A percentile compares a stretch with the other conserved stretches of the same genome.
Conservation (phyloP, 2,329 filamentous ascomycete species). For the Epichloe hybrida region DNA sequence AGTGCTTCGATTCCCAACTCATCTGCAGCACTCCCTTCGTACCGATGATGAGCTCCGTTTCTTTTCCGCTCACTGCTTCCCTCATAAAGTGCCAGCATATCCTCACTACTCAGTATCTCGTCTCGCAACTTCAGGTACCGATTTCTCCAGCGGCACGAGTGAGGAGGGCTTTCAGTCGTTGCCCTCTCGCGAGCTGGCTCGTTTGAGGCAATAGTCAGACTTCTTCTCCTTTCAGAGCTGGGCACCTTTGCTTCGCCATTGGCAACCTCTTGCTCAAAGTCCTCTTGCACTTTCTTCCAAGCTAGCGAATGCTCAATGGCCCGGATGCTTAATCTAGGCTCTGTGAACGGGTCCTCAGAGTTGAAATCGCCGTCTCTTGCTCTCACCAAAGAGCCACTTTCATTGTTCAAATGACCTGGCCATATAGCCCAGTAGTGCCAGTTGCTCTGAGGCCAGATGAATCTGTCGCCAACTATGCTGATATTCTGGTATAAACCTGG, state of each 20-base stretch:
- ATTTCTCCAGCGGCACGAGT: slow-evolving; percentile 29
- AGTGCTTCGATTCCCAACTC: slow-evolving; percentile 33
- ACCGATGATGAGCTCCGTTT: neutral
- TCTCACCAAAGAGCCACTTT: neutral
- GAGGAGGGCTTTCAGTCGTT: slow-evolving; percentile 9
- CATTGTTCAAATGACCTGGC: too few relatives aligned
- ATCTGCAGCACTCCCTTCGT: slow-evolving; percentile 8
- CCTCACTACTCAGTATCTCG: slow-evolving; percentile 28
- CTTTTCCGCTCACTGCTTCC: slow-evolving; percentile 6
- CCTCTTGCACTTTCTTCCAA: slow-evolving; percentile 10
- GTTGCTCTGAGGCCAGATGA: too few relatives aligned
- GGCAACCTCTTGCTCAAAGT: slow-evolving; percentile 5
- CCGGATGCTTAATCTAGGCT: slow-evolving; percentile 13
- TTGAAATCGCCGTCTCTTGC: neutral
- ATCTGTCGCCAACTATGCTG: too few relatives aligned
- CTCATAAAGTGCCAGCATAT: slow-evolving; percentile 19
- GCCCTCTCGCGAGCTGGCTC: neutral
- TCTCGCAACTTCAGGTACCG: slow-evolving; percentile 26
- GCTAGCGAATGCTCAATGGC: slow-evolving; percentile 17
- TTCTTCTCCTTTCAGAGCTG: neutral
- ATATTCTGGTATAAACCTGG: neutral
- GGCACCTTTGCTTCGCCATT: neutral
- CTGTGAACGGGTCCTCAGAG: slow-evolving; percentile 3
- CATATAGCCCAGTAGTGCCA: too few relatives aligned
- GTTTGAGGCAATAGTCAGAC: neutral